Evolutionary conservation across 2,329 filamentous ascomycete species (phyloP), one percentile per base, ranked within the genome.

Genomic region (Sporothrix schenckii): DNA sequence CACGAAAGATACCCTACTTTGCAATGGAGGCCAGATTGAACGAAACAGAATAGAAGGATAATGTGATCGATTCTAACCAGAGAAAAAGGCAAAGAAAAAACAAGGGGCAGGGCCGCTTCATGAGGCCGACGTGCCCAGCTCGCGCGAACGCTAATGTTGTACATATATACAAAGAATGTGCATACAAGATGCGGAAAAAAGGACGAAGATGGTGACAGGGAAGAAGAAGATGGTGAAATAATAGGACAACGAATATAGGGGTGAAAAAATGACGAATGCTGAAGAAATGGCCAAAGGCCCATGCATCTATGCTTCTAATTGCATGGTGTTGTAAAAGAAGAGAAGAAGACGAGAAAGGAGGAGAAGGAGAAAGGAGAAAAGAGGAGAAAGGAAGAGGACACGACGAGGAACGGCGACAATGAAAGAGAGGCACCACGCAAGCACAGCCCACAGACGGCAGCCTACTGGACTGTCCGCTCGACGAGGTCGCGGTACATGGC

Each of bases 401-500:
- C 4, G 10, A 44, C 3, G 7, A 44, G 41, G 7, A 10, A 44
- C 41, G 9, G 34, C 7, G 34, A 34, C 34, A 9, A 34, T 1
- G 34, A 7, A 7, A 34, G 34, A 34, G 34, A 34, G 34, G 34
- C 34, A 34, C 4, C 34, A 34, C 27, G 27, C 7, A 34, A 34
- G 34, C 34, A 34, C 34, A 9, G 34, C 34, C 34, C 34, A 34
- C 34, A 9, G 34, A 7, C 34, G 14, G 56, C 21, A 56, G 21
- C 49, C 67, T 66, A 74, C 34, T 73, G 68, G 39, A 93, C 88
- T 71, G 92, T 94, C 77, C 90, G 88, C 81, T 97, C 92, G 65
- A 97, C 91, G 79, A 99, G 81, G 78, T 98, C 94, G 74, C 93
- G 88, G 82, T 98, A 98, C 86, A 99, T 97, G 77, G 90, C 91